Percentiles rank a stretch among this genome's conserved stretches.
Evolutionary conservation across 331 rosid species (phyloP).

Genomic region (Malus hybrid): DNA sequence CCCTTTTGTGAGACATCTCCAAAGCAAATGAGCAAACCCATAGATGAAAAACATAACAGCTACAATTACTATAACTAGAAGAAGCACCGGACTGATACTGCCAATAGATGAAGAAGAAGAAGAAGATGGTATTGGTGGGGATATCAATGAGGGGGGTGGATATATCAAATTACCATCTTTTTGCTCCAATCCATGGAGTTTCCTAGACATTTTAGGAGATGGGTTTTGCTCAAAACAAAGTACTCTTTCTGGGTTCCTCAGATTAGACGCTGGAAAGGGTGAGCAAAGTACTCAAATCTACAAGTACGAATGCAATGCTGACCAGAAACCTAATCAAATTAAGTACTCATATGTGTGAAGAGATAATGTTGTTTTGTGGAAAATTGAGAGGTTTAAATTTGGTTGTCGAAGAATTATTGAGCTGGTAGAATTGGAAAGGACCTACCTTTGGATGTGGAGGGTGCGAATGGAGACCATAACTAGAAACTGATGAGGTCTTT

Average conservation of each 20-base stretch:
- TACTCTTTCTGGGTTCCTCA: background rate
- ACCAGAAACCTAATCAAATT: background rate
- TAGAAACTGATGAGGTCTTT: background rate
- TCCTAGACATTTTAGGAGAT: constrained; percentile 19
- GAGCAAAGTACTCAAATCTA: no score
- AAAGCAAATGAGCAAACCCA: constrained; percentile 55
- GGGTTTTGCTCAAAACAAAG: background rate
- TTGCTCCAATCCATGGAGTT: constrained; percentile 16
- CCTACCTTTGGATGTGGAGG: constrained; percentile 3
- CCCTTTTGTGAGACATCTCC: constrained; percentile 45
- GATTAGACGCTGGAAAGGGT: background rate
- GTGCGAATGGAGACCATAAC: background rate
- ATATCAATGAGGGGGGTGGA: constrained; percentile 27
- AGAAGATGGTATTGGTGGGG: constrained; percentile 21
- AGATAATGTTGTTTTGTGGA: background rate
- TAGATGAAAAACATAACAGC: constrained; percentile 63
- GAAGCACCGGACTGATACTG: constrained; percentile 54
- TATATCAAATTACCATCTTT: constrained; percentile 23
- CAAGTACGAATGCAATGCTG: background rate
- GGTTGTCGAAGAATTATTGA: constrained; percentile 1
- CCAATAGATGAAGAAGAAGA: constrained; percentile 30
- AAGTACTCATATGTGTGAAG: background rate
- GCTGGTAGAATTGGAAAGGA: constrained; percentile 9
- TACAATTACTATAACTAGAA: constrained; percentile 55
- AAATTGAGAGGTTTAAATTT: background rate